Conservation (phyloP, 1,284 basidiomycete species). For the Erythrobasidium hasegawianum region DNA sequence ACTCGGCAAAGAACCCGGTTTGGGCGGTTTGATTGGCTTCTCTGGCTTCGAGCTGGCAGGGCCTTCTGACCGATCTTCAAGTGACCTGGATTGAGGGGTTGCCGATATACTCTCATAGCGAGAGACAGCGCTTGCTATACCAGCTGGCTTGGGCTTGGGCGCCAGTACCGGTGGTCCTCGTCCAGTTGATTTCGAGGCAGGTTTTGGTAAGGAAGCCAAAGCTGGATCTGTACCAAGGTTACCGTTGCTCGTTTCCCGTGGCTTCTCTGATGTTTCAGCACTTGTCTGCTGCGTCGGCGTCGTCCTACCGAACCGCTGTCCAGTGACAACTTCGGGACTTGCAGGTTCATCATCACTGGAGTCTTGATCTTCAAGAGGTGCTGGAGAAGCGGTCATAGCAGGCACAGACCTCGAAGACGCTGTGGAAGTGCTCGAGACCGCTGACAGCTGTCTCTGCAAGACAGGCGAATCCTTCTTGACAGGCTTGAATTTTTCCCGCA, state of each 20-base stretch:
- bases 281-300: neutral
- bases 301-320: conserved; percentile 8
- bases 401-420: neutral
- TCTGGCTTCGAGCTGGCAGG: neutral
- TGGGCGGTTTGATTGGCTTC: conserved; percentile 28
- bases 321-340: conserved; percentile 3
- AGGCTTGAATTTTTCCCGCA: conserved; percentile 7
- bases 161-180: conserved; percentile 19
- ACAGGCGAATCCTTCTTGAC: neutral
- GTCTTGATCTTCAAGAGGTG: neutral
- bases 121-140: conserved; percentile 41
- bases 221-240: conserved; percentile 40
- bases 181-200: conserved; percentile 21
- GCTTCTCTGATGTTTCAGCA: too few species aligned
- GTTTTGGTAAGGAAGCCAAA: conserved; percentile 39
- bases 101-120: conserved; percentile 39
- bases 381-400: neutral
- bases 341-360: conserved; percentile 36
- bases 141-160: conserved; percentile 36
- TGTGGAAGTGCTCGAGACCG: neutral
- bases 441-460: too few species aligned
- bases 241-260: neutral
- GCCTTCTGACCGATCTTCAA: neutral
- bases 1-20: neutral
- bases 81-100: neutral